Evolutionary conservation across 2,329 filamentous ascomycete genomes (phyloP).

Genomic region (Fusarium camptoceras): DNA sequence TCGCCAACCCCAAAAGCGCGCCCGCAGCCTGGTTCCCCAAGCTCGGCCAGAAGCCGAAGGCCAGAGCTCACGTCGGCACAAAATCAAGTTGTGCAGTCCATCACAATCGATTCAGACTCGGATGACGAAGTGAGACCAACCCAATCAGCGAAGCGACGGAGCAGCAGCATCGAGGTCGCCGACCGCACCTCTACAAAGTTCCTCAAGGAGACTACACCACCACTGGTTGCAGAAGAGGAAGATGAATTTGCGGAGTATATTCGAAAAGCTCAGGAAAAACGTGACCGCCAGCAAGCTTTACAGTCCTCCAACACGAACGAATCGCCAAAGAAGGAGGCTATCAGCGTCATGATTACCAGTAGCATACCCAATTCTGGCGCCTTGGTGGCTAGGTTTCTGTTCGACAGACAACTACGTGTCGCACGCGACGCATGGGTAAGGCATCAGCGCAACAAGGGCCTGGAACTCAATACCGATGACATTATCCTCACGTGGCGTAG

Average conservation of each 20-base stretch:
- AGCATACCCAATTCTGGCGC: constrained; percentile 69
- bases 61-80: constrained; percentile 5
- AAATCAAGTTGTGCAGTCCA: constrained; percentile 7
- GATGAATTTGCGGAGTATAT: constrained; percentile 62
- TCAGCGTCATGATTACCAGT: constrained; percentile 67
- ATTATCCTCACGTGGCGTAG: constrained; percentile 85
- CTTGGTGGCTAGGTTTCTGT: constrained; percentile 67
- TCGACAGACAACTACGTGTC: constrained; percentile 74
- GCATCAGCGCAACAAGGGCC: constrained; percentile 62
- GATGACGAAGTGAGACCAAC: constrained; percentile 42
- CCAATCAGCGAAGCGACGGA: neutral
- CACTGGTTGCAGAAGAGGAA: constrained; percentile 41
- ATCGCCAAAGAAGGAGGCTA: constrained; percentile 38
- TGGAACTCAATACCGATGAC: constrained; percentile 54
- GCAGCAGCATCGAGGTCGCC: constrained; percentile 31
- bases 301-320: constrained; percentile 21
- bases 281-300: constrained; percentile 45
- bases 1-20: constrained; percentile 39
- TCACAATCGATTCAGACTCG: constrained; percentile 51
- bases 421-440: constrained; percentile 77
- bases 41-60: constrained; percentile 23
- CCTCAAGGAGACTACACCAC: constrained; percentile 9
- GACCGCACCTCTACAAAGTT: constrained; percentile 6
- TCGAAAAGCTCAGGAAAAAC: constrained; percentile 54
- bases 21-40: constrained; percentile 9